These are phyloP conservation scores for Chlamydomonas sphaeroides DNA, from an alignment of 139 green algal species.

Conservation along the genomic window DNA sequence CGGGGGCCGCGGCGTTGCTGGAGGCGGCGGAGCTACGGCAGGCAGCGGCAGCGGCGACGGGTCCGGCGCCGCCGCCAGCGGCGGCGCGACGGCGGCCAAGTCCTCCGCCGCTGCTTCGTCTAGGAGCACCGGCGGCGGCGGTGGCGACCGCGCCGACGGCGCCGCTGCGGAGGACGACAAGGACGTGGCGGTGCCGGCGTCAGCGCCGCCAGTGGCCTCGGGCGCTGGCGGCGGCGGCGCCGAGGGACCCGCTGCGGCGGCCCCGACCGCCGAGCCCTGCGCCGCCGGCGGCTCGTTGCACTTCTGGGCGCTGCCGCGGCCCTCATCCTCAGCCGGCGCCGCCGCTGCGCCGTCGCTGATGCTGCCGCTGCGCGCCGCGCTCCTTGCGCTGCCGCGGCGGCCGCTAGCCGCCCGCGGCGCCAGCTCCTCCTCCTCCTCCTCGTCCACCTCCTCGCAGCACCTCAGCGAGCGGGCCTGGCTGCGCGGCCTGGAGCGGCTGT, in stretches of 20 bases:
- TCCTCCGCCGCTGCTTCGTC: too few relatives aligned
- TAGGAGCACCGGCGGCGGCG: too few relatives aligned
- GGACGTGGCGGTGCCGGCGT: too few relatives aligned
- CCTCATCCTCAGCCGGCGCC: not conserved
- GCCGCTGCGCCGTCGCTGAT: not conserved
- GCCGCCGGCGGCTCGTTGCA: not conserved
- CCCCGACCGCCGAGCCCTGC: too few relatives aligned
- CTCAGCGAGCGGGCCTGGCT: constrained; percentile 23
- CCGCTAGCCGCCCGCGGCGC: not conserved
- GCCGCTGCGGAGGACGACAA: too few relatives aligned
- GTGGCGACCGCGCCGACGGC: too few relatives aligned
- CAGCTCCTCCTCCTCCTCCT: too few relatives aligned
- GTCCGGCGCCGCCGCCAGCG: not conserved
- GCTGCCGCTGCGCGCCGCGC: constrained; percentile 8
- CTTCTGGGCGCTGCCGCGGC: constrained; percentile 28
- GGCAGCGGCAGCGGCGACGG: not conserved
- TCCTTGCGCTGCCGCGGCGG: constrained; percentile 6
- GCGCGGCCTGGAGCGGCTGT: constrained; percentile 8
- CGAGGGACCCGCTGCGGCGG: too few relatives aligned
- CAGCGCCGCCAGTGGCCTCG: not conserved
- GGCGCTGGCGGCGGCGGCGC: not conserved
- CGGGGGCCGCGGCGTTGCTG: not conserved
- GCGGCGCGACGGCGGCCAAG: not conserved
- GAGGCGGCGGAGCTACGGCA: not conserved
- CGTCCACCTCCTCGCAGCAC: not conserved